A percentile compares a stretch with the other conserved stretches of the same genome.
Conservation (phyloP, 441 rosid species). For the Gossypium davidsonii region DNA sequence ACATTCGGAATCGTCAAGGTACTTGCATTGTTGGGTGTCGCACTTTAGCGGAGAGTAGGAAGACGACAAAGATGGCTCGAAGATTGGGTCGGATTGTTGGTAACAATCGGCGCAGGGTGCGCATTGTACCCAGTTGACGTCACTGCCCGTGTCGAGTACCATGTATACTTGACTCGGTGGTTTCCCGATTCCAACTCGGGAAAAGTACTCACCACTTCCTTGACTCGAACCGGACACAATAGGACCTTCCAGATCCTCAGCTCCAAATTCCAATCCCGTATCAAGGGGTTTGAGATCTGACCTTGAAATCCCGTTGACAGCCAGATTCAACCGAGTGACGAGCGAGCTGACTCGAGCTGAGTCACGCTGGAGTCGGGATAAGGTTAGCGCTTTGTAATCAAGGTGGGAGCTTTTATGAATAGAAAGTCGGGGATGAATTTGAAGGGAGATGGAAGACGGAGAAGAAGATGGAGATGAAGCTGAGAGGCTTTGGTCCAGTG, state of each 20-base stretch:
- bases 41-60: conserved; percentile 47
- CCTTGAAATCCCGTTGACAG: conserved; percentile 22
- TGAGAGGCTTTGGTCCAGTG: conserved; percentile 8
- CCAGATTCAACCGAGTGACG: conserved; percentile 43
- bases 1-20: conserved; percentile 49
- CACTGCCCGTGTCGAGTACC: conserved; percentile 54
- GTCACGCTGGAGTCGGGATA: conserved; percentile 61
- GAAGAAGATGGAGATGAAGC: conserved; percentile 26
- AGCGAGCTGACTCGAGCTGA: conserved; percentile 56
- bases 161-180: conserved; percentile 51
- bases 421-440: conserved; percentile 48
- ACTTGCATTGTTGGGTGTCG: conserved; percentile 35
- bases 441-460: conserved; percentile 27
- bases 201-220: conserved; percentile 70
- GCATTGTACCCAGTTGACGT: conserved; percentile 62
- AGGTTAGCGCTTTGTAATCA: conserved; percentile 60
- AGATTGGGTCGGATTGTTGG: conserved; percentile 59
- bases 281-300: conserved; percentile 40
- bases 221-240: conserved; percentile 52
- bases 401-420: conserved; percentile 27
- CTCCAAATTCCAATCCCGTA: conserved; percentile 17
- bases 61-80: conserved; percentile 49
- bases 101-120: conserved; percentile 60
- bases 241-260: conserved; percentile 44
- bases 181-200: conserved; percentile 51